Base-by-base conservation (phyloP, 352 stramenopile species). In the Phytophthora podocarpi region DNA sequence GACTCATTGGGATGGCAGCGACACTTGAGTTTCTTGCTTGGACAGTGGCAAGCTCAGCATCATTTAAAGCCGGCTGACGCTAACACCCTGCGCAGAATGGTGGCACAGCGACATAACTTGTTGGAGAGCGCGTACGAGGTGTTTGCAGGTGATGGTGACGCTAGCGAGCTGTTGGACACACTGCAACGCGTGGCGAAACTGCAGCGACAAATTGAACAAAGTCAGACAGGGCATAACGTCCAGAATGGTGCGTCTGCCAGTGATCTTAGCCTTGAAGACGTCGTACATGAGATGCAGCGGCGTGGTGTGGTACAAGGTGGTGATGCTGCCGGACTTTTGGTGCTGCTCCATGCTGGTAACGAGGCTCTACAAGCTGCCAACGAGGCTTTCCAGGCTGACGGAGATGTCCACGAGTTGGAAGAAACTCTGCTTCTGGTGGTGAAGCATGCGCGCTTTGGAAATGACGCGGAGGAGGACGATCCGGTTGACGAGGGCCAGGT, bases 391-490 rank as follows among this genome's bases (percentile, higher is more conserved):
- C 76, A 84, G 24, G 76, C 78, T 2, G 85, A 94, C 40, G 73
- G 76, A 11, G 85, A 94, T 37, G 72, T 90, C 10, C 82, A 82
- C 21, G 85, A 94, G 42, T 64, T 94, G 4, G 80, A 91, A 18
- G 85, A 94, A 42, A 94, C 85, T 18, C 40, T 94, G 48, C 57
- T 90, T n/a, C 48, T 94, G 5, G 80, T 94, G 13, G 82, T 94
- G 18, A 94, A 94, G 53, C 85, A 94, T 46, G 85, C 85, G 0
- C 76, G 80, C 24, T 89, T 92, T 61, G 79, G 75, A 13, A 59
- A 58, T 5, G 59, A 69, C 16, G 32, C 32, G 3, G 46, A 59
- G 1, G 39, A 61, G 3, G 16, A 11, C 7, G 23, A 57, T 4
- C 16, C 54, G 1, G 21, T 60, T 37, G 73, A 82, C 15, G 68